Base-by-base conservation (phyloP, 2,329 filamentous ascomycete species). In the Claviceps pazoutovae region DNA sequence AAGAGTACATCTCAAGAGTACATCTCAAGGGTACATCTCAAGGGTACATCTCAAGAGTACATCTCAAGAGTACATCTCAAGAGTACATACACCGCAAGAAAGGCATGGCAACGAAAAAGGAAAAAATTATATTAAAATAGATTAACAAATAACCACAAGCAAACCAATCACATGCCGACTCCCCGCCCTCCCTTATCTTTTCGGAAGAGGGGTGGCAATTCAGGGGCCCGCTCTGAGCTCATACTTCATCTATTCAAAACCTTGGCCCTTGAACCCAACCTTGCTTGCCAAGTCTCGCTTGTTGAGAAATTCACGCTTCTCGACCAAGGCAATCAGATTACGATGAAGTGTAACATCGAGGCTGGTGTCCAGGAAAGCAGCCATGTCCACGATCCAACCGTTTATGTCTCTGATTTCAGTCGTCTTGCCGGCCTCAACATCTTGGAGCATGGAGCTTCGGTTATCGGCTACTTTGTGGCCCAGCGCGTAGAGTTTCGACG, bases 401-500 rank as follows among this genome's bases (percentile, higher is more conserved):
- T 82, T 82, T 57, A 83, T 75, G 56, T 80, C 76, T 48, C 68
- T 61, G 44, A 82, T 71, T 61, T 82, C 79, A 5, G 79, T 81
- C 52, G 61, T 58, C 59, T 72, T 74, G 16, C 74, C 73, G 6
- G 72, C 71, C 36, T 60, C 63, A 13, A 76, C 70, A 58, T 83
- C 79, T 63, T 83, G 79, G 5, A 80, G 68, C 79, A 83, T 83
- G 4, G 77, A 81, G 61, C 78, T 81, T 9, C 66, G 74, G 60
- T 83, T 83, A 36, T 72, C 66, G 16, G 61, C 63, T 5, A 79
- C 77, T 53, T 71, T 70, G n/a, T 64, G 54, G 2, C 71, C 75
- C 7, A 78, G 69, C 8, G 61, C 62, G 49, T 73, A 64, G 6
- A 83, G 63, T 65, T 76, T 71, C 3, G 60, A 54, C 30, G 66